These are phyloP conservation scores for Dioszegia aurantiaca DNA, from an alignment of 768 basidiomycete genomes.

Conservation along the genomic window DNA sequence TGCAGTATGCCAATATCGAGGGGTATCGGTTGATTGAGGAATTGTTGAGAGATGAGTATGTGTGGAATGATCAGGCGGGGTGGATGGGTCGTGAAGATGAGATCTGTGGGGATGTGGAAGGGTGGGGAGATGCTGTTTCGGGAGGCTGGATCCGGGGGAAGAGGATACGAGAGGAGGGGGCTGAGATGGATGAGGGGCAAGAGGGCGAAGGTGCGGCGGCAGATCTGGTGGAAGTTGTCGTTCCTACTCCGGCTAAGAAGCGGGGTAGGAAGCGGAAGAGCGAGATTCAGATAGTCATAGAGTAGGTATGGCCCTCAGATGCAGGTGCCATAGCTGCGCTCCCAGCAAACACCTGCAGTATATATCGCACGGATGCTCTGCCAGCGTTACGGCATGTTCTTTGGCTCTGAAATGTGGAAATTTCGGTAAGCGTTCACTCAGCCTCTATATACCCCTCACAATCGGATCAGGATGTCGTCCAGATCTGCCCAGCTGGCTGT, in stretches of 20 bases:
- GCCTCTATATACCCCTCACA: no score
- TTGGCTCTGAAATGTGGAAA: no score
- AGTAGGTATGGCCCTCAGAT: not conserved
- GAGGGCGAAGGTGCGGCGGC: conserved; percentile 7
- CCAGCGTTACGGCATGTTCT: no score
- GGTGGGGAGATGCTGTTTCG: conserved; percentile 37
- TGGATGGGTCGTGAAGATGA: conserved; percentile 36
- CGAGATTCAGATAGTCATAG: not conserved
- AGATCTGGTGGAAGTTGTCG: conserved; percentile 9
- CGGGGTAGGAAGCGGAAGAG: conserved; percentile 8
- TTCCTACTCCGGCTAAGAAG: conserved; percentile 2
- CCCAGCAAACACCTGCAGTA: no score
- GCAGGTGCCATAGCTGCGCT: no score
- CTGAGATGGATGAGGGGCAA: not conserved
- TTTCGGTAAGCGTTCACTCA: no score
- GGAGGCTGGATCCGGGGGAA: conserved; percentile 40
- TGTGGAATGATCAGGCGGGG: conserved; percentile 43
- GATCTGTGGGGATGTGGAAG: conserved; percentile 29
- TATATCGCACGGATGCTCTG: no score
- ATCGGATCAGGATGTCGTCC: not conserved
- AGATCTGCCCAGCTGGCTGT: not conserved
- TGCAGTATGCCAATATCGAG: conserved; percentile 69
- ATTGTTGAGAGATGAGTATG: conserved; percentile 36
- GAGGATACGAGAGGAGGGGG: conserved; percentile 15
- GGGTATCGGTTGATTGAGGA: conserved; percentile 67